Conservation (phyloP, 2,329 filamentous ascomycete species). For the Hymenoscyphus repandus region DNA sequence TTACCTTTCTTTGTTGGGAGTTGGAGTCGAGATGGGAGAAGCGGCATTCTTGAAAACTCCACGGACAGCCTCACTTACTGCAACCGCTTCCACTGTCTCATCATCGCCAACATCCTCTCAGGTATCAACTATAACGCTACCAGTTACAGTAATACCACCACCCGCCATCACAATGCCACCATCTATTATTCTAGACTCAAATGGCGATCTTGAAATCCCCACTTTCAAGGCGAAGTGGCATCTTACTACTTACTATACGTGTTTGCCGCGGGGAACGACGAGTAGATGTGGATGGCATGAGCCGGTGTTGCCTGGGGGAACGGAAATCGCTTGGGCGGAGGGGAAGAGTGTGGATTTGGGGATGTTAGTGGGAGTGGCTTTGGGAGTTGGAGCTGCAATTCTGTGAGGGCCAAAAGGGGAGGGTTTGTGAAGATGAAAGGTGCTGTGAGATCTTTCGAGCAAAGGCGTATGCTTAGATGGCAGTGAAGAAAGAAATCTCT, state of each 20-base stretch:
- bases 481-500: too few species aligned
- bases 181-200: constrained; percentile 14
- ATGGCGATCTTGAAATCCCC: constrained; percentile 11
- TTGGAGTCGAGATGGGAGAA: not conserved
- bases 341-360: constrained; percentile 5
- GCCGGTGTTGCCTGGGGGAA: constrained; percentile 25
- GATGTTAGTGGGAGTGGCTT: constrained; percentile 7
- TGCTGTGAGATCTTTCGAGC: not conserved
- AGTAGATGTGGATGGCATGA: constrained; percentile 28
- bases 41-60: not conserved
- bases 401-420: not conserved
- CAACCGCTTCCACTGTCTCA: not conserved
- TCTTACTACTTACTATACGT: constrained; percentile 28
- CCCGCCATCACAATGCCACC: not conserved
- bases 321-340: constrained; percentile 22
- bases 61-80: not conserved
- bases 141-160: not conserved
- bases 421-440: not conserved
- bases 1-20: not conserved
- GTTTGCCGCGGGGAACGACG: constrained; percentile 18
- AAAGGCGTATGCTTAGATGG: too few species aligned
- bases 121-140: not conserved
- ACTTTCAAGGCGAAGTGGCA: constrained; percentile 25
- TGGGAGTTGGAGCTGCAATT: constrained; percentile 8
- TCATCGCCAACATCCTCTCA: not conserved